Evolutionary conservation across 1,284 basidiomycete genomes (phyloP), one percentile per base, ranked within the genome.

Genomic region (Pisolithus thermaeus): DNA sequence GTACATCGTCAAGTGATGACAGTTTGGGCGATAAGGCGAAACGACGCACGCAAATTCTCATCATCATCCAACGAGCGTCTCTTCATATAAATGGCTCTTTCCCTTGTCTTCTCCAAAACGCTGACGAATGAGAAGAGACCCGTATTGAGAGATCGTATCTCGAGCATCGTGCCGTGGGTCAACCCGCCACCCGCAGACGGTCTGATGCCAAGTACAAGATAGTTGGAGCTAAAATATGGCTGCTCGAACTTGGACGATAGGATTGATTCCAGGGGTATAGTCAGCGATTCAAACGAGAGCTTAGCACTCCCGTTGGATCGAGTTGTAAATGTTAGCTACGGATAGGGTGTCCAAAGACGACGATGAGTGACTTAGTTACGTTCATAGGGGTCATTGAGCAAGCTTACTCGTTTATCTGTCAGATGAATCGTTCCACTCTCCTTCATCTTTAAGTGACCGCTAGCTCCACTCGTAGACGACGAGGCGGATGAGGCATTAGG

Each of bases 41-140:
- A 28, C 51, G 52, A 81, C 85, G 55, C 65, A 90, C 87, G 87
- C 44, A 86, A 64, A n/a, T 76, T 71, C 50, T 85, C 82, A 43
- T 75, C 73, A 28, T 87, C 86, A 62, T 56, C 75, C 67, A 43
- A 72, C 67, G 57, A 69, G 59, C 83, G 81, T 44, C 84, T 73
- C 62, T 74, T 82, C 85, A 87, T 87, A 59, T 84, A 86, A 41
- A 88, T 80, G 25, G 81, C 81, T 47, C 78, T 73, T 67, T 89
- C 85, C 47, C 87, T 77, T 35, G 84, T 80, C 73, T 89, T 88
- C 70, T 88, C 84, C 48, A 91, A 65, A 27, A 79, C 63, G 51
- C 77, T 79, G 28, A 83, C 80, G 60, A 90, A 90, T 63, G 81
- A 74, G 60, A 88, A 88, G 73, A 90, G 79, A 8, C 79, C 78